These are phyloP conservation scores for Butyriboletus loyo DNA, from an alignment of 768 basidiomycete species.

Conservation along the genomic window DNA sequence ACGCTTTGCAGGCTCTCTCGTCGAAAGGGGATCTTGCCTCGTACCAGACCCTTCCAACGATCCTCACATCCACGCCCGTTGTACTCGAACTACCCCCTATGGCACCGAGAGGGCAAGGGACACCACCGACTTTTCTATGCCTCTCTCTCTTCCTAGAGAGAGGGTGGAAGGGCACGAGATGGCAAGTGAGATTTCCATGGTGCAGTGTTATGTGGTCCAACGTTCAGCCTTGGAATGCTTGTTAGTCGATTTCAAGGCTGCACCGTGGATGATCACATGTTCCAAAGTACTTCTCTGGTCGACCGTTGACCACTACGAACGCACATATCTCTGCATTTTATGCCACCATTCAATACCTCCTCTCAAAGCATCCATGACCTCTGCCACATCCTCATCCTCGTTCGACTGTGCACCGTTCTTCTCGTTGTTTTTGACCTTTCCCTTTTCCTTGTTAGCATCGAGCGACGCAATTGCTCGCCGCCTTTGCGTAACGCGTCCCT, in stretches of 20 bases:
- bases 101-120: conserved; percentile 20
- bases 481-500: conserved; percentile 31
- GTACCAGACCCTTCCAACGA: background rate
- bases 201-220: too few species aligned
- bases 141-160: conserved; percentile 28
- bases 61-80: conserved; percentile 12
- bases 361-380: conserved; percentile 12
- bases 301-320: background rate
- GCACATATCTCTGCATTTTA: background rate
- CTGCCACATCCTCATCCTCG: conserved; percentile 6
- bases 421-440: background rate
- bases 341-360: conserved; percentile 1
- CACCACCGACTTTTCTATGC: conserved; percentile 20
- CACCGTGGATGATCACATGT: too few species aligned
- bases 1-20: conserved; percentile 70
- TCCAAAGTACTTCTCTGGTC: too few species aligned
- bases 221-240: too few species aligned
- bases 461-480: conserved; percentile 37
- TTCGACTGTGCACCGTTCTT: background rate
- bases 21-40: conserved; percentile 35
- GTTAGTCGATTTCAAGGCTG: too few species aligned
- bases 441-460: background rate
- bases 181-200: too few species aligned
- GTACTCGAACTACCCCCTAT: conserved; percentile 19
- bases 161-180: too few species aligned